Base-by-base conservation (phyloP, 164 flowering plant species). In the Tetrastigma voinierianum region DNA sequence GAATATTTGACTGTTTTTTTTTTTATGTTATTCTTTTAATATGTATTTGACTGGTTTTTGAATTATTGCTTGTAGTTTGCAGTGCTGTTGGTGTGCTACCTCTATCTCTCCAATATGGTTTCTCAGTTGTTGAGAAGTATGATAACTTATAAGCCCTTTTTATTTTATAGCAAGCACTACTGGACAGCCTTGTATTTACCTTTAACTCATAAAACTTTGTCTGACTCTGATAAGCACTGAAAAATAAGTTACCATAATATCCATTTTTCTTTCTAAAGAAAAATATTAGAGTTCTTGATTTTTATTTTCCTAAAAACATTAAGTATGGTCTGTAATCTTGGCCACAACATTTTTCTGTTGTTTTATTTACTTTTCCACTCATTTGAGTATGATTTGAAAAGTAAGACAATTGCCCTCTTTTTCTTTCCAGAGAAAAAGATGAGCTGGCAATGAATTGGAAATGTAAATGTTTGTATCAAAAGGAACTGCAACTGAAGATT, bases 21-120 rank as follows among this genome's bases (percentile, higher is more conserved):
- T n/a, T n/a, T n/a, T n/a, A n/a, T n/a, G n/a, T n/a, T n/a, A n/a
- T n/a, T n/a, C n/a, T n/a, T n/a, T n/a, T n/a, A n/a, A n/a, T n/a
- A n/a, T n/a, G n/a, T n/a, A n/a, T 45, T 48, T 24, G 21, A 52
- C 23, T 57, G 16, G 44, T 71, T n/a, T 65, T 40, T 70, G 56
- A 71, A 68, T 52, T 68, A 69, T 59, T 74, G 68, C 20, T 77
- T 78, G 77, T 90, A 95, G 99, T 95, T 72, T 95, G 97, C 88
- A 90, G 99, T 74, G 99, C 97, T 72, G 97, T 95, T 62, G 97
- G 99, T 17, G 91, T 90, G 60, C 74, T 95, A 82, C 97, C 99
- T 57, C 78, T 95, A 57, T 87, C 99, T 74, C 90, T 95, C 54
- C 97, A 95, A 74, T 95, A 95, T 80, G 97, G 99, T 32, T 95